Percentiles rank a stretch among this genome's conserved stretches.
Conservation (phyloP, 257 asterid genomes). For the Solanum habrochaites region DNA sequence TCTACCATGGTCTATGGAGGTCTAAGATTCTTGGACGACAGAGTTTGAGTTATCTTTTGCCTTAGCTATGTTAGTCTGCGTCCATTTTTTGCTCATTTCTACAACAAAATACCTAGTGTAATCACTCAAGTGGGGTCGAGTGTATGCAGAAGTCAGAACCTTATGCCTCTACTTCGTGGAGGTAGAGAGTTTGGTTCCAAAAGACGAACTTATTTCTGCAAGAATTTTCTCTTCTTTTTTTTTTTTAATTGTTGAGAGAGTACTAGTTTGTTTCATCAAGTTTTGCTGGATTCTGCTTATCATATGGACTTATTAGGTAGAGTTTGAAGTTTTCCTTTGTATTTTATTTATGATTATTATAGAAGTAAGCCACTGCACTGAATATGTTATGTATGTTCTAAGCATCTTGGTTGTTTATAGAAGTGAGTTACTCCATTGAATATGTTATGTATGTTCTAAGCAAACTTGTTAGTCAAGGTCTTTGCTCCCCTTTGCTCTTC, state of each 20-base stretch:
- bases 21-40: constrained; percentile 21
- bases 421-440: background rate
- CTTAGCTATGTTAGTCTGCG: constrained; percentile 21
- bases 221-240: background rate
- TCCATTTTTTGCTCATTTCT: background rate
- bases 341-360: background rate
- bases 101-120: background rate
- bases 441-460: background rate
- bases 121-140: background rate
- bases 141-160: background rate
- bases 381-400: background rate
- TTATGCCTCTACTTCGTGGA: background rate
- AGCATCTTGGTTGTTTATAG: background rate
- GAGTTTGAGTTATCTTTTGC: constrained; percentile 44
- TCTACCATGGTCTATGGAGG: background rate
- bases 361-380: background rate
- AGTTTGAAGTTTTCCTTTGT: background rate
- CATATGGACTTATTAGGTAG: background rate
- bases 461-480: background rate
- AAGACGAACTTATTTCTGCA: background rate
- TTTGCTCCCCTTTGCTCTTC: background rate
- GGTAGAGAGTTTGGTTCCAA: background rate
- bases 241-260: background rate
- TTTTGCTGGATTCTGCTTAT: background rate
- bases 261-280: background rate